These are phyloP conservation scores for Populus hybrid DNA, from an alignment of 441 rosid genomes.

Conservation along the genomic window DNA sequence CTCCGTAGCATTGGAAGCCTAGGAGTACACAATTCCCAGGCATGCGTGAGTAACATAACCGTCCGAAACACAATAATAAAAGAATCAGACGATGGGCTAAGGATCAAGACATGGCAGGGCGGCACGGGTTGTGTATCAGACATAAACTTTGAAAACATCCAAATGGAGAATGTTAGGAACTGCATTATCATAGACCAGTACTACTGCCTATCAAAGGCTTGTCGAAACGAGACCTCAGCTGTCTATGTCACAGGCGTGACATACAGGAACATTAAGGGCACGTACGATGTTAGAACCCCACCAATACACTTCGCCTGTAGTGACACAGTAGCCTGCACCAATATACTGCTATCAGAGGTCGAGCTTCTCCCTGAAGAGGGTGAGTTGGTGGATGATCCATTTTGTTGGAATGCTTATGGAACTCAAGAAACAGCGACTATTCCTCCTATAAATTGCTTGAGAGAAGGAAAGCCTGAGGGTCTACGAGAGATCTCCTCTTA, in stretches of 20 bases:
- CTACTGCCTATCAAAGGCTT: conserved; percentile 64
- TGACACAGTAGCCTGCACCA: conserved; percentile 86
- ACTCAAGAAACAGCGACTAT: conserved; percentile 72
- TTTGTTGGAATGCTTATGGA: conserved; percentile 95
- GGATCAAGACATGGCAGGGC: conserved; percentile 98
- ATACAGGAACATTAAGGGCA: conserved; percentile 79
- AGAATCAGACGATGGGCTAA: conserved; percentile 87
- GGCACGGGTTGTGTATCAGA: conserved; percentile 75
- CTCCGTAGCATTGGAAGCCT: conserved; percentile 82
- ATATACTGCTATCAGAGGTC: conserved; percentile 79
- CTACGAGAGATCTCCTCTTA: conserved; percentile 30
- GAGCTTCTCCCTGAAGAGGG: conserved; percentile 94
- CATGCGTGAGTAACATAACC: conserved; percentile 86
- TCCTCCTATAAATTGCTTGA: conserved; percentile 79
- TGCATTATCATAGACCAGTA: conserved; percentile 91
- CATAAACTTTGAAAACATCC: conserved; percentile 73
- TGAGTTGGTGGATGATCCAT: conserved; percentile 70
- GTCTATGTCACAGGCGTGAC: conserved; percentile 62
- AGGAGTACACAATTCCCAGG: conserved; percentile 89
- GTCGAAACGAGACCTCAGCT: conserved; percentile 81
- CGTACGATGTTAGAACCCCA: conserved; percentile 72
- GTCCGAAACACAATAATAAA: conserved; percentile 59
- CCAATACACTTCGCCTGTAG: conserved; percentile 97
- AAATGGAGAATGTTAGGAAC: conserved; percentile 86
- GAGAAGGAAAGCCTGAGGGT: conserved; percentile 64